Evolutionary conservation across 495 filamentous ascomycete genomes (phyloP).

Genomic region (Xylaria intraflava): DNA sequence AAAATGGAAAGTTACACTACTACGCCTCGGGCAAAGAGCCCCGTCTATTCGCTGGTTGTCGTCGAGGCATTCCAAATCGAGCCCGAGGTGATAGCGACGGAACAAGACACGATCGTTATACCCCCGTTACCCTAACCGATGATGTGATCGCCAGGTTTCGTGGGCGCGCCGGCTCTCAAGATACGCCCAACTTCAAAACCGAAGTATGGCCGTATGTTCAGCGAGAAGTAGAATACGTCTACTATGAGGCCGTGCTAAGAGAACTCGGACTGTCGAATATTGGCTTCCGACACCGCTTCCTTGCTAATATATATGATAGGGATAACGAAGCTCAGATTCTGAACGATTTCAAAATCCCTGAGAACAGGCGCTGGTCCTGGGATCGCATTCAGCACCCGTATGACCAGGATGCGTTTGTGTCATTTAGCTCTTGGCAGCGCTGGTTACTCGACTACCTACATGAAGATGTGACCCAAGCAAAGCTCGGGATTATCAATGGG

Average conservation of each 20-base stretch:
- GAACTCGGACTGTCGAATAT: not conserved
- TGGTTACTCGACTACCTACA: slow-evolving; percentile 12
- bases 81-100: slow-evolving; percentile 19
- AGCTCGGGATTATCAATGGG: slow-evolving; percentile 14
- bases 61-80: slow-evolving; percentile 19
- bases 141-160: slow-evolving; percentile 14
- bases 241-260: slow-evolving; percentile 14
- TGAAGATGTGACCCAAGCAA: slow-evolving; percentile 1
- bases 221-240: slow-evolving; percentile 18
- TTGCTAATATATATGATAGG: slow-evolving; percentile 9
- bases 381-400: not conserved
- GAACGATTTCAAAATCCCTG: slow-evolving; percentile 2
- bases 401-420: not conserved
- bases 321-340: slow-evolving; percentile 7
- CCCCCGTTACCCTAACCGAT: slow-evolving; percentile 14
- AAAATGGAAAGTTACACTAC: not conserved
- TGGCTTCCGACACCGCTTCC: not conserved
- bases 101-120: slow-evolving; percentile 13
- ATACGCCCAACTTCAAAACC: slow-evolving; percentile 12
- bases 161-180: slow-evolving; percentile 7
- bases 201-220: slow-evolving; percentile 18
- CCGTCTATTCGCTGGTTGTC: slow-evolving; percentile 16
- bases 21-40: slow-evolving; percentile 18
- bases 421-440: not conserved
- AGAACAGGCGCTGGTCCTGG: slow-evolving; percentile 11